phyloP scores from a whole-genome alignment of 768 basidiomycete species.

The Mycena olivaceomarginata region DNA sequence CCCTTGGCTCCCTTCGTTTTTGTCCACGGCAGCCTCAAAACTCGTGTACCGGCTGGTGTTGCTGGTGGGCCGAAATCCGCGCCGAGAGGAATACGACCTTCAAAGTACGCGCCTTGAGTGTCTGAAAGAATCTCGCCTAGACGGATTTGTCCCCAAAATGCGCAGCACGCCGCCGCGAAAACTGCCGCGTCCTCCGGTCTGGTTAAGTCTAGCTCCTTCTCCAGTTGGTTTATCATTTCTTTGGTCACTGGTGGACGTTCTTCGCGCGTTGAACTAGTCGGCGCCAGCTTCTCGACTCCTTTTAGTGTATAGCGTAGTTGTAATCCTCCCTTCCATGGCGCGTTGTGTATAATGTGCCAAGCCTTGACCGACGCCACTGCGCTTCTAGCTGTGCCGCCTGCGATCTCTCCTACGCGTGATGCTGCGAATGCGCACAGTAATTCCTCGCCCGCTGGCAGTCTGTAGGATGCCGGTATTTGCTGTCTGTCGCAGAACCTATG shows the following conservation, averaged over 20 bases:
- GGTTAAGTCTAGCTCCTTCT: background rate
- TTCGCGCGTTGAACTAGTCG: background rate
- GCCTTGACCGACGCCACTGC: conserved; percentile 25
- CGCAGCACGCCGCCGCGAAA: background rate
- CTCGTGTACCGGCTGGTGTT: too few relatives aligned
- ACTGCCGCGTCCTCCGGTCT: conserved; percentile 29
- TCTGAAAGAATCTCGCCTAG: conserved; percentile 41
- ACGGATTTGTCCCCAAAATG: conserved; percentile 40
- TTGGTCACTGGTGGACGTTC: background rate
- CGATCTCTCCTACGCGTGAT: background rate
- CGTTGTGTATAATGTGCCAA: conserved; percentile 42
- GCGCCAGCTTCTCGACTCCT: conserved; percentile 32
- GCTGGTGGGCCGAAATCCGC: too few relatives aligned
- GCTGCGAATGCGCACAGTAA: conserved; percentile 39
- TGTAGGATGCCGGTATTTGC: background rate
- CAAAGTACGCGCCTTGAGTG: background rate
- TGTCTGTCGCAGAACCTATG: conserved; percentile 26
- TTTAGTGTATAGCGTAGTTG: conserved; percentile 18
- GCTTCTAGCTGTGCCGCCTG: background rate
- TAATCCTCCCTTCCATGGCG: conserved; percentile 20
- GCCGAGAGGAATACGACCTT: too few relatives aligned
- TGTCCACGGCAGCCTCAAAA: too few relatives aligned
- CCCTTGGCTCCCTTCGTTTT: too few relatives aligned
- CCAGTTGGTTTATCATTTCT: conserved; percentile 5
- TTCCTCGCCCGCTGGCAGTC: conserved; percentile 28